Percentiles rank a stretch among this genome's conserved stretches.
These are phyloP conservation scores for Thinopyrum elongatum DNA, from an alignment of 176 grass and related monocot genomes.

Conservation along the genomic window DNA sequence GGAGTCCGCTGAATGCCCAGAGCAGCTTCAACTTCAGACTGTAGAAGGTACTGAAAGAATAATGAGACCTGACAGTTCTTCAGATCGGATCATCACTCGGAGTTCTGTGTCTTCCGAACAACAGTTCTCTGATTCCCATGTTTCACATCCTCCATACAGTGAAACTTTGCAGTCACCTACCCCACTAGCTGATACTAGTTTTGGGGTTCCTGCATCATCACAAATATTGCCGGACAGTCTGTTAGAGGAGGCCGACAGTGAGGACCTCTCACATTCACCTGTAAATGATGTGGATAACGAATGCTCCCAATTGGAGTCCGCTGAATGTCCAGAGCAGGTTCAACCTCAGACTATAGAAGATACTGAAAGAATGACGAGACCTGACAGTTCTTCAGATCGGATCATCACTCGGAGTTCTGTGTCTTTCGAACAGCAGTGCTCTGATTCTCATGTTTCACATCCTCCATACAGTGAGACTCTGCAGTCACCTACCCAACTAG, in stretches of 20 bases:
- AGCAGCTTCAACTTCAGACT: constrained; percentile 14
- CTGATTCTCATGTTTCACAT: constrained; percentile 20
- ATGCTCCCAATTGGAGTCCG: constrained; percentile 15
- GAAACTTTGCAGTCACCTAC: constrained; percentile 37
- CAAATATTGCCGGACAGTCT: constrained; percentile 4
- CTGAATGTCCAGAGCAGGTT: constrained; percentile 20
- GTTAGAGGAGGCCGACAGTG: constrained; percentile 10
- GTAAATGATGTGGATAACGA: constrained; percentile 18
- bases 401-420: background rate
- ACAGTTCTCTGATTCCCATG: constrained; percentile 29
- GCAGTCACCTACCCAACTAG: constrained; percentile 33
- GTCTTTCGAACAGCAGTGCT: constrained; percentile 18
- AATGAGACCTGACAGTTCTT: background rate
- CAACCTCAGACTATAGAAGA: background rate
- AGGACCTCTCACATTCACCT: constrained; percentile 4
- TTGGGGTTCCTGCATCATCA: constrained; percentile 5
- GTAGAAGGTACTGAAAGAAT: constrained; percentile 18
- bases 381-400: background rate
- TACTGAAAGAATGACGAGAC: background rate
- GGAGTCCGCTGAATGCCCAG: constrained; percentile 8
- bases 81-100: background rate
- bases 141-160: background rate
- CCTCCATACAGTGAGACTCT: constrained; percentile 13
- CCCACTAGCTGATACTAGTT: constrained; percentile 28
- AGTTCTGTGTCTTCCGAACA: background rate